phyloP scores from a whole-genome alignment of 2,329 filamentous ascomycete genomes.

The Verticillium dahliae region DNA sequence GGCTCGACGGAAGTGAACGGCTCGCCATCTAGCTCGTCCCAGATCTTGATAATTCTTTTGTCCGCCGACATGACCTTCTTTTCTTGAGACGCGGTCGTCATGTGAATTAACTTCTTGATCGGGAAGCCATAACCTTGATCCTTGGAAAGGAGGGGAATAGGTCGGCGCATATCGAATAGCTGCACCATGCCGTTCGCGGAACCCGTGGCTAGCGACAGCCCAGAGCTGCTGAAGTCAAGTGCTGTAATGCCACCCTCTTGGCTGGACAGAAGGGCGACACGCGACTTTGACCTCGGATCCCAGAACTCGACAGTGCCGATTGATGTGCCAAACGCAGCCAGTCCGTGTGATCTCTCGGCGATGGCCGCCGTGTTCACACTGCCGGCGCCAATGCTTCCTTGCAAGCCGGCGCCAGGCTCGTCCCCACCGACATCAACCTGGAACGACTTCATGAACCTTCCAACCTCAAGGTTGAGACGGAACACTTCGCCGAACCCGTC shows the following conservation, averaged over 20 bases:
- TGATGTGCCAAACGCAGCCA: conserved; percentile 89
- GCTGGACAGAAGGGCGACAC: conserved; percentile 68
- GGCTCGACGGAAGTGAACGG: conserved; percentile 97
- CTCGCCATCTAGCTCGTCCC: conserved; percentile 74
- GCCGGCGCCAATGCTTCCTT: conserved; percentile 80
- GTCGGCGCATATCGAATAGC: conserved; percentile 86
- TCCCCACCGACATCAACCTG: conserved; percentile 86
- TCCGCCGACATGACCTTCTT: conserved; percentile 89
- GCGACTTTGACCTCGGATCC: conserved; percentile 78
- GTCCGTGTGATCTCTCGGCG: conserved; percentile 81
- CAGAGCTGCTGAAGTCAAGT: conserved; percentile 76
- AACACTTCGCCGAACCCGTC: conserved; percentile 91
- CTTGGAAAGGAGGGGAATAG: conserved; percentile 78
- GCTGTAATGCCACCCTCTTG: conserved; percentile 75
- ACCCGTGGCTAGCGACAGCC: conserved; percentile 78
- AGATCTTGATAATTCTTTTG: conserved; percentile 95
- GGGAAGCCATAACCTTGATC: conserved; percentile 94
- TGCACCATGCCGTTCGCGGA: conserved; percentile 84
- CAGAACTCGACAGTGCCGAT: conserved; percentile 96
- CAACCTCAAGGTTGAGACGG: conserved; percentile 82
- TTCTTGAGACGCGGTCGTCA: conserved; percentile 66
- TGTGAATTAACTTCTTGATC: conserved; percentile 74
- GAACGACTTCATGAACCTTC: conserved; percentile 90
- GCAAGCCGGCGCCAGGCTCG: conserved; percentile 64
- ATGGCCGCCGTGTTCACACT: conserved; percentile 83